Base-by-base conservation (phyloP, 2,329 filamentous ascomycete genomes). In the Aspergillus pseudonomiae region DNA sequence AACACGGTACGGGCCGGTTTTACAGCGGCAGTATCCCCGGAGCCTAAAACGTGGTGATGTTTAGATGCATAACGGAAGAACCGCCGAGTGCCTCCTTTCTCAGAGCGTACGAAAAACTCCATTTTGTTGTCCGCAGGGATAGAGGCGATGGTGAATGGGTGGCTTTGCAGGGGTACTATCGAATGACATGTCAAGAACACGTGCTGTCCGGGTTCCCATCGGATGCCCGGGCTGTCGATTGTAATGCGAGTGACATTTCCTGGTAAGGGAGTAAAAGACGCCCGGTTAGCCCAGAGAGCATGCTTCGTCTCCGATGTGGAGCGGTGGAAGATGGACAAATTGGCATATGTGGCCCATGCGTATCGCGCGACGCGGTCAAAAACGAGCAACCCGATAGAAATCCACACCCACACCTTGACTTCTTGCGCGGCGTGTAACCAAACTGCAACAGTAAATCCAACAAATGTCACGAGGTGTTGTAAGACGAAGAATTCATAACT, bases 91-190 rank as follows among this genome's bases (percentile, higher is more conserved):
- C 80, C 83, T 14, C 85, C 86, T 39, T 77, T 80, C 67, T 86
- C 80, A 1, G 84, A 80, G 62, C 85, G 84, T 11, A 88, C 78
- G 4, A 86, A 71, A 64, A 89, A 87, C 58, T 87, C 84, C 72
- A 88, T 79, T 61, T 80, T 83, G 1, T 80, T 79, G 68, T 88
- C 86, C 45, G 79, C 78, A 0, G 85, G 84, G 14, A 88, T 79
- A 1, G 84, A 86, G 3, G 84, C 78, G 63, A 90, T 86, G 1
- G 87, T 89, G 70, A 90, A 90, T 0, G 88, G 88, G 67, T 91
- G 88, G 28, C 83, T 85, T 69, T 89, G 86, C 2, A 90, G 74
- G 0, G 86, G 86, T 21, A 82, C 80, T 43, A 88, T 72, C 0
- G 80, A 80, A 68, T 85, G 88, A 68, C 81, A 88, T 6, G 85